Percentiles rank a stretch among this genome's conserved stretches.
These are phyloP conservation scores for Skeletonema tropicum DNA, from an alignment of 108 stramenopile species.

Conservation along the genomic window DNA sequence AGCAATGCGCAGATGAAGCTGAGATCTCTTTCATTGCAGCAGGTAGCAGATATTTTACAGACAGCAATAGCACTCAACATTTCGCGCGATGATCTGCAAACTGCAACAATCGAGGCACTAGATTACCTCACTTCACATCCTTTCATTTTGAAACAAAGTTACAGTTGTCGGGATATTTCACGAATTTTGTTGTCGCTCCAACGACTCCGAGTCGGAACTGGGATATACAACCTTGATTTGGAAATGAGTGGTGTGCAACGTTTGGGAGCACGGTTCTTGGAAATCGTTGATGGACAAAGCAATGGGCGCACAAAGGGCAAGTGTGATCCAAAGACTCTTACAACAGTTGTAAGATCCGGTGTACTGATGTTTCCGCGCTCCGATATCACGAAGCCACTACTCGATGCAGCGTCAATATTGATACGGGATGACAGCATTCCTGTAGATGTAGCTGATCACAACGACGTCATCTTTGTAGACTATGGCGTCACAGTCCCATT, in stretches of 20 bases:
- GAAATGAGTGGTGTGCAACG: constrained; percentile 18
- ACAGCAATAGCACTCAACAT: constrained; percentile 20
- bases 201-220: constrained; percentile 32
- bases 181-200: constrained; percentile 41
- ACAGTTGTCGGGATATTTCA: constrained; percentile 33
- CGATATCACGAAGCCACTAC: constrained; percentile 41
- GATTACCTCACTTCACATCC: constrained; percentile 55
- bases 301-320: constrained; percentile 18
- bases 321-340: constrained; percentile 40
- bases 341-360: constrained; percentile 51
- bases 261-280: constrained; percentile 39
- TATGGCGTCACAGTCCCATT: constrained; percentile 22
- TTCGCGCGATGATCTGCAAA: constrained; percentile 26
- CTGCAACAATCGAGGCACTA: constrained; percentile 5
- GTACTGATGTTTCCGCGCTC: constrained; percentile 48
- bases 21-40: constrained; percentile 20
- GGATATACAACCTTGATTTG: constrained; percentile 9
- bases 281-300: constrained; percentile 18
- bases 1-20: constrained; percentile 14
- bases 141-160: constrained; percentile 12
- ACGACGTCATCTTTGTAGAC: neutral
- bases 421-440: constrained; percentile 37
- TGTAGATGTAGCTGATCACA: neutral
- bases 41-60: constrained; percentile 31
- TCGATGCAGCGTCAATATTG: constrained; percentile 48